Evolutionary conservation across 306 rosid genomes (phyloP), one percentile per base, ranked within the genome.

Genomic region (Styphnolobium japonicum): DNA sequence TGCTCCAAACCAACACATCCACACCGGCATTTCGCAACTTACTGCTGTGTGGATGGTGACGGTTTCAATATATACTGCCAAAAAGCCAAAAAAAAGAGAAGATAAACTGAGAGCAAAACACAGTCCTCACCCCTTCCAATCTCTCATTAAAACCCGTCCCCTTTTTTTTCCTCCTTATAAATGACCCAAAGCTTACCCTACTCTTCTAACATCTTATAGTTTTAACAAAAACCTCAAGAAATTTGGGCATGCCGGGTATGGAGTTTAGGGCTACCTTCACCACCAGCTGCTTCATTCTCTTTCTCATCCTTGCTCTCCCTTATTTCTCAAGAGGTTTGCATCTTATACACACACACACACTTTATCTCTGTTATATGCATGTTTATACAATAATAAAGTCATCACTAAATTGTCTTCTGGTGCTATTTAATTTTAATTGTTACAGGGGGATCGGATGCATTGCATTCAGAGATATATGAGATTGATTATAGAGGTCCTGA

Each of bases 401-500:
- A 7, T 34, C 42, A 11, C 2, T 34, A 37, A 51, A 21, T 51
- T 48, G 14, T 79, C 33, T 63, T 33, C 8, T 71, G 58, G 15
- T 58, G 42, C 21, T 10, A 23, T 39, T 9, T 25, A 31, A 23
- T 39, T 37, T 46, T 61, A 7, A 29, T 49, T 7, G 18, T 11
- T 73, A 76, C 49, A 92, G 94, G 87, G 73, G 85, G 67, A 82
- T 77, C 80, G 5, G 85, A 86, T 60, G 77, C 1, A 37, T 12
- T 84, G 79, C 80, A 80, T 25, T 21, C 80, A 14, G 92, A 86
- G 85, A 81, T 91, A 39, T 94, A 92, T 75, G 95, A 94, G 60
- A 94, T 94, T 60, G 98, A 94, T 70, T 94, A 94, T 57, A 91
- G 93, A 91, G 98, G 98, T 56, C 98, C 98, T 14, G 97, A 94